Percentiles rank a stretch among this genome's conserved stretches.
phyloP scores from a whole-genome alignment of 805 yeast species.

The Kuraishia hungarica region DNA sequence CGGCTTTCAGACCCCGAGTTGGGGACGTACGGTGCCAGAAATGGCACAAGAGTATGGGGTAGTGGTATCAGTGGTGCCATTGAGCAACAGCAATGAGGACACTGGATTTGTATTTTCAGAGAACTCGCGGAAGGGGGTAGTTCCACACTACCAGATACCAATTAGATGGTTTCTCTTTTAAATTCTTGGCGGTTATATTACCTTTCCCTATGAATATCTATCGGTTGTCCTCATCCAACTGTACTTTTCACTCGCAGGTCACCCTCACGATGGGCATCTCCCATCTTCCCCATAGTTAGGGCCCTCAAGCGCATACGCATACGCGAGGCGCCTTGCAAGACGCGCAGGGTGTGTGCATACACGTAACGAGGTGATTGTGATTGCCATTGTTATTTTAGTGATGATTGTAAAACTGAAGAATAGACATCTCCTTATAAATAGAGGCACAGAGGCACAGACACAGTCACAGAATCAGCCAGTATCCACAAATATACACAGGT shows the following conservation, averaged over 20 bases:
- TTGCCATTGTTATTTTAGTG: neutral
- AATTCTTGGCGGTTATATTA: no score
- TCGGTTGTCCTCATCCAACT: no score
- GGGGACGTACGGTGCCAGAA: constrained; percentile 35
- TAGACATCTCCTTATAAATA: no score
- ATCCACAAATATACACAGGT: no score
- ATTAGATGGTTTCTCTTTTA: no score
- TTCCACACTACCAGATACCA: no score
- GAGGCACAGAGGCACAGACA: no score
- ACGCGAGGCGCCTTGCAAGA: neutral
- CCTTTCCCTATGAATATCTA: neutral
- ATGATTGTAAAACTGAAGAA: neutral
- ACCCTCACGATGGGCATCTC: neutral
- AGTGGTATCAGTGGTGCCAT: constrained; percentile 27
- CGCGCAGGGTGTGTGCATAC: neutral
- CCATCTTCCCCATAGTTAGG: neutral
- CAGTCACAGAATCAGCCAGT: no score
- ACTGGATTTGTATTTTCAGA: no score
- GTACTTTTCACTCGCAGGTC: no score
- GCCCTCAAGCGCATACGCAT: neutral
- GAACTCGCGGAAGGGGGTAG: no score
- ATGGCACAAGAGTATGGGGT: constrained; percentile 24
- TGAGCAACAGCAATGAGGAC: neutral
- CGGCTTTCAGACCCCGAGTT: constrained; percentile 1
- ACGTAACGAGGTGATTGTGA: neutral